Conservation (phyloP, 2,329 filamentous ascomycete genomes). For the Phialophora chinensis region DNA sequence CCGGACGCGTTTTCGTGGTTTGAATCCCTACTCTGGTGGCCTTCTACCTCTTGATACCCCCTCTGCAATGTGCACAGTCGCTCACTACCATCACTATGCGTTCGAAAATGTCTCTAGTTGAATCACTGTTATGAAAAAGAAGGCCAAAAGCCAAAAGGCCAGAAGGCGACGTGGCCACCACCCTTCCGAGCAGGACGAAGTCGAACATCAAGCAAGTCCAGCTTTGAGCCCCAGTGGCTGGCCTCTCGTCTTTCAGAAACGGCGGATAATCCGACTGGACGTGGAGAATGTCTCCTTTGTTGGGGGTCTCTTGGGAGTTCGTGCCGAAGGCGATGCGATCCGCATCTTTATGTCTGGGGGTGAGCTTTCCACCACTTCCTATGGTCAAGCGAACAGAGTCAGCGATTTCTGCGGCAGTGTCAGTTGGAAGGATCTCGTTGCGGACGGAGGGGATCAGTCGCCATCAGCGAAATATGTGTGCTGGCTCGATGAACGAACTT, state of each 20-base stretch:
- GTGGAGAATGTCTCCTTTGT: conserved; percentile 1
- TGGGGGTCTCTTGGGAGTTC: not conserved
- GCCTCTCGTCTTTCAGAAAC: not conserved
- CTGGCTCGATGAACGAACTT: conserved; percentile 21
- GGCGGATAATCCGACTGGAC: not conserved
- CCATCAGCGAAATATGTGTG: not conserved
- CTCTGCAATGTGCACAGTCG: no score
- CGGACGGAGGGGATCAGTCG: not conserved
- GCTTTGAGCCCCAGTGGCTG: not conserved
- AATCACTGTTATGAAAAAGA: not conserved
- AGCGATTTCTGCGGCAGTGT: not conserved
- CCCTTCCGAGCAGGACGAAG: not conserved
- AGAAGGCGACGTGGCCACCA: not conserved
- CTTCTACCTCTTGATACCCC: no score
- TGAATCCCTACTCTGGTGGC: no score
- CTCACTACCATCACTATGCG: no score
- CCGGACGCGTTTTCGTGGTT: no score
- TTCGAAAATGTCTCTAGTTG: not conserved
- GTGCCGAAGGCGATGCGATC: not conserved
- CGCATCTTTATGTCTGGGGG: not conserved
- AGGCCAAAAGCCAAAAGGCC: not conserved
- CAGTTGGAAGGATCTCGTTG: not conserved
- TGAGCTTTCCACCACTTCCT: not conserved
- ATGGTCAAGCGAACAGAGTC: not conserved
- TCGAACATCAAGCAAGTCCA: not conserved